phyloP scores from a whole-genome alignment of 345 rosid genomes.

The Iberis pinnata region DNA sequence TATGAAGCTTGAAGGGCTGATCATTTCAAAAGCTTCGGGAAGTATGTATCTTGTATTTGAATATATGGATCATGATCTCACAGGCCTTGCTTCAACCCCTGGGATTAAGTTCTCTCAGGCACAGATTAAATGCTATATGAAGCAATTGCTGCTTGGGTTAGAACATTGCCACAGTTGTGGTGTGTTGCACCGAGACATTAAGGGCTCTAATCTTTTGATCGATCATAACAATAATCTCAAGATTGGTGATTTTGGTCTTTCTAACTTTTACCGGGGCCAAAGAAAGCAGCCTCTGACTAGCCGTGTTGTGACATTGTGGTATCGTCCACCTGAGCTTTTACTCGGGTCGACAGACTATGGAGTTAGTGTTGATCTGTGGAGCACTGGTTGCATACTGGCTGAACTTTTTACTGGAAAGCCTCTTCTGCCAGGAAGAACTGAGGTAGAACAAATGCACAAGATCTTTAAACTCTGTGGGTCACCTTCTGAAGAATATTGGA shows the following conservation, averaged over 20 bases:
- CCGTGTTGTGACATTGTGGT: constrained; percentile 39
- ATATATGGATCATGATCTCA: constrained; percentile 71
- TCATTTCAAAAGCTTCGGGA: constrained; percentile 51
- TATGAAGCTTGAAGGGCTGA: constrained; percentile 63
- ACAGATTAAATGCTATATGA: constrained; percentile 72
- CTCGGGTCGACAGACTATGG: constrained; percentile 37
- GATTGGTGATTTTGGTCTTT: constrained; percentile 65
- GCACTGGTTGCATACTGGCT: constrained; percentile 36
- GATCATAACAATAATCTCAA: constrained; percentile 51
- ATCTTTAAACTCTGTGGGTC: constrained; percentile 73
- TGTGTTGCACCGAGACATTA: constrained; percentile 63
- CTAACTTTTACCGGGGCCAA: constrained; percentile 37
- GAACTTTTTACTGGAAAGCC: constrained; percentile 33
- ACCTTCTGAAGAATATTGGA: constrained; percentile 70
- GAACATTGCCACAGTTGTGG: constrained; percentile 63
- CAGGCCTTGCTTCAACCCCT: constrained; percentile 52
- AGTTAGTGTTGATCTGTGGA: constrained; percentile 35
- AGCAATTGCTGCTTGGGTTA: constrained; percentile 55
- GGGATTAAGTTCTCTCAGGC: constrained; percentile 51
- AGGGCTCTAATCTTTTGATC: constrained; percentile 56
- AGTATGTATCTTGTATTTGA: constrained; percentile 62
- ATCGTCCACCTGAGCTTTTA: constrained; percentile 36
- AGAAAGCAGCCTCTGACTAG: constrained; percentile 35
- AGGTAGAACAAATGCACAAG: constrained; percentile 67
- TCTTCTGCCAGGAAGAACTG: constrained; percentile 35